A percentile compares a stretch with the other conserved stretches of the same genome.
Conservation (phyloP, 495 filamentous ascomycete genomes). For the Daldinia grandis region DNA sequence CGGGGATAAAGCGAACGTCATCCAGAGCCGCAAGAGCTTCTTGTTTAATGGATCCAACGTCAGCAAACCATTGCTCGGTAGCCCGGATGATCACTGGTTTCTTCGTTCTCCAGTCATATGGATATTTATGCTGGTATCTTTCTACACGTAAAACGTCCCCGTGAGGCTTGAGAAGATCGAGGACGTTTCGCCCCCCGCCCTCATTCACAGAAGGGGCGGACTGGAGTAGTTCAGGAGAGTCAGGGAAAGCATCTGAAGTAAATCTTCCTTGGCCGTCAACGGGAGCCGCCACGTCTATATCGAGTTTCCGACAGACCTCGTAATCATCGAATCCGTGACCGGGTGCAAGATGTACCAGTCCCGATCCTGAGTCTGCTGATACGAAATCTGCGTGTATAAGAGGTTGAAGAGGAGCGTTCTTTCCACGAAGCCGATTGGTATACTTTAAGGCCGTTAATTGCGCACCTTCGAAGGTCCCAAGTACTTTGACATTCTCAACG, state of each 20-base stretch:
- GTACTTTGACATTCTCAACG: constrained; percentile 54
- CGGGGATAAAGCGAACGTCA: constrained; percentile 79
- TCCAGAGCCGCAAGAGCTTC: constrained; percentile 72
- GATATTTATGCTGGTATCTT: constrained; percentile 87
- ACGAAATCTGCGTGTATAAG: constrained; percentile 88
- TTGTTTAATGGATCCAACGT: constrained; percentile 82
- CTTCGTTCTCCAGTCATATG: constrained; percentile 97
- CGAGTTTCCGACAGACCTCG: constrained; percentile 71
- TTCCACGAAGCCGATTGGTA: constrained; percentile 67
- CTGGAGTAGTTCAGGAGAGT: constrained; percentile 65
- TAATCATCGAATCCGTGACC: constrained; percentile 99
- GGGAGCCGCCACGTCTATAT: constrained; percentile 77
- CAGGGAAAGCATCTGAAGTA: constrained; percentile 75
- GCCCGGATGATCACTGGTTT: constrained; percentile 88
- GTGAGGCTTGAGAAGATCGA: constrained; percentile 64
- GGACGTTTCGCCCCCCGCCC: constrained; percentile 72
- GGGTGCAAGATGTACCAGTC: constrained; percentile 91
- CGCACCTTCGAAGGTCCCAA: constrained; percentile 68
- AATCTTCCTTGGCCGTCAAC: constrained; percentile 84
- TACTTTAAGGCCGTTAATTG: constrained; percentile 74
- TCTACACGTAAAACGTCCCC: constrained; percentile 71
- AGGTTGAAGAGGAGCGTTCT: constrained; percentile 62
- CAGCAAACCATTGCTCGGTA: constrained; percentile 97
- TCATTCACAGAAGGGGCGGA: constrained; percentile 52
- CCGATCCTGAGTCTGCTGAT: constrained; percentile 83